These are phyloP conservation scores for Babesia bigemina DNA, from an alignment of 169 alveolate genomes.

Conservation along the genomic window DNA sequence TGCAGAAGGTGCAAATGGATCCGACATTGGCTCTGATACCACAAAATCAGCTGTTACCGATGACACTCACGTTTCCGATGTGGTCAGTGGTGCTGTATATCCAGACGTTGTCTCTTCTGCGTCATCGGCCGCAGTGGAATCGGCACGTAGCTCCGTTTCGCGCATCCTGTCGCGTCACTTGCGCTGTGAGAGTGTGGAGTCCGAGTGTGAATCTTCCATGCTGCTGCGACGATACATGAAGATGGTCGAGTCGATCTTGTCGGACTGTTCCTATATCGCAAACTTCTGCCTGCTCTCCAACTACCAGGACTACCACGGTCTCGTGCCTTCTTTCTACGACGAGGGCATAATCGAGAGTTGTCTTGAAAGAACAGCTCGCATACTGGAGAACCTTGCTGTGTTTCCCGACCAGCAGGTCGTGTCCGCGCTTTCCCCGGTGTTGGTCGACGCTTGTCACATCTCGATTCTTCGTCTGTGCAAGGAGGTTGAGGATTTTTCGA, in stretches of 20 bases:
- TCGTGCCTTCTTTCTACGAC: conserved; percentile 43
- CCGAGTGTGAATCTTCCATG: not conserved
- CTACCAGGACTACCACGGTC: conserved; percentile 53
- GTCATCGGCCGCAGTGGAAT: conserved; percentile 15
- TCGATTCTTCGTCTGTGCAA: conserved; percentile 45
- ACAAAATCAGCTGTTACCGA: too few relatives aligned
- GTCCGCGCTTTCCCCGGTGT: conserved; percentile 28
- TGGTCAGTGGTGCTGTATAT: too few relatives aligned
- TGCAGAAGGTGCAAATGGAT: too few relatives aligned
- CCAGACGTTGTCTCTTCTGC: not conserved
- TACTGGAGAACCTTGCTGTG: conserved; percentile 22
- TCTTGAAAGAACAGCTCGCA: conserved; percentile 1
- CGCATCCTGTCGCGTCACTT: conserved; percentile 14
- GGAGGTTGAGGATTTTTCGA: conserved; percentile 10
- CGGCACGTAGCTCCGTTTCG: conserved; percentile 35
- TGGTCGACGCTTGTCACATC: conserved; percentile 53
- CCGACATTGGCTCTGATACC: too few relatives aligned
- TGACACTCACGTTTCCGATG: too few relatives aligned
- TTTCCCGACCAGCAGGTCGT: conserved; percentile 27
- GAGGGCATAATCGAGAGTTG: conserved; percentile 35
- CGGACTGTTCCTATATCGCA: conserved; percentile 58
- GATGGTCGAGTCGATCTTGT: conserved; percentile 39
- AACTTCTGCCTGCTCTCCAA: conserved; percentile 55
- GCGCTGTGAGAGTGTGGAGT: not conserved
- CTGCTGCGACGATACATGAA: conserved; percentile 16